Conservation (phyloP, 2,329 filamentous ascomycete species). For the Lachnellula occidentalis region DNA sequence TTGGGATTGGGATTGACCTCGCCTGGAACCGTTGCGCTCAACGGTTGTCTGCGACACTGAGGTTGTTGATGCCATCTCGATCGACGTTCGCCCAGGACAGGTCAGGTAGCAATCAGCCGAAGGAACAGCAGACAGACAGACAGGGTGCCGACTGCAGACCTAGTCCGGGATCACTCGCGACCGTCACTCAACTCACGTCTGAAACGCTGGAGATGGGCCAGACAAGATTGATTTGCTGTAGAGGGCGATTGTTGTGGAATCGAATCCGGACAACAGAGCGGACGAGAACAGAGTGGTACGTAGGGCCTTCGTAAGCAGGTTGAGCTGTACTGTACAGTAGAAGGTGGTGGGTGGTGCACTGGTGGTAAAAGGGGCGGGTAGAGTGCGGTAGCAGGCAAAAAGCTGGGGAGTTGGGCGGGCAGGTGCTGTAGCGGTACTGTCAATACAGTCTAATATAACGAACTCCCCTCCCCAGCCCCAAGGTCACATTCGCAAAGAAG, state of each 20-base stretch:
- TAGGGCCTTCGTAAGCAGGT: neutral
- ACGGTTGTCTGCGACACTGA: slow-evolving; percentile 20
- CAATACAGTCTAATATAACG: too few relatives aligned
- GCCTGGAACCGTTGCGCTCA: slow-evolving; percentile 24
- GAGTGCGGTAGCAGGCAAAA: neutral
- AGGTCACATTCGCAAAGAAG: too few relatives aligned
- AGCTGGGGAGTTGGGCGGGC: neutral
- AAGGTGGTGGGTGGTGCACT: neutral
- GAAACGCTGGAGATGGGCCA: neutral
- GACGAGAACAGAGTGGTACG: neutral
- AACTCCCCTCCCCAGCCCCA: too few relatives aligned
- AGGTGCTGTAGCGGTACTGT: neutral
- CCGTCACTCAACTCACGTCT: neutral
- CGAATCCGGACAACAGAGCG: neutral
- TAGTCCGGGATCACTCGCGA: neutral
- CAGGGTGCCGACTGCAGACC: neutral
- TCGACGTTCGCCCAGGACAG: slow-evolving; percentile 4
- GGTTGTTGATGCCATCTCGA: slow-evolving; percentile 24
- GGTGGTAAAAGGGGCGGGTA: neutral
- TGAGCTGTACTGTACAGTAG: too few relatives aligned
- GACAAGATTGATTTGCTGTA: neutral
- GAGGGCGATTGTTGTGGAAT: neutral
- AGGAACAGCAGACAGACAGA: neutral
- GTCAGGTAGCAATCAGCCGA: slow-evolving; percentile 13
- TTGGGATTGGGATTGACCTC: slow-evolving; percentile 26